Conservation (phyloP, 441 rosid genomes). For the Pelargonium myrrhifolium region DNA sequence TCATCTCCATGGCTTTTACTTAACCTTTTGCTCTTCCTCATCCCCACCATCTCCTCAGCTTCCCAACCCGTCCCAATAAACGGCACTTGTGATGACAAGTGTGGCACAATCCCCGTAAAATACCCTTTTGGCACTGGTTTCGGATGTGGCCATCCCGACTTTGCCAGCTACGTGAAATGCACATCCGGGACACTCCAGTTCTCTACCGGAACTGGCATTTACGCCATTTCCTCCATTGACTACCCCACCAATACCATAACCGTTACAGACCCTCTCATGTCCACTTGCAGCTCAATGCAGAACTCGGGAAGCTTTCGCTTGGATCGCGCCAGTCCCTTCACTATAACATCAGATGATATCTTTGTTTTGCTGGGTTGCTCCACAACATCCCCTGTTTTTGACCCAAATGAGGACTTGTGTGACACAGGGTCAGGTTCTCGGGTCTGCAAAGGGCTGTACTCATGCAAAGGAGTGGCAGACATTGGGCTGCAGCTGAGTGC, state of each 20-base stretch:
- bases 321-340: conserved; percentile 49
- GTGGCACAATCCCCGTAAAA: conserved; percentile 41
- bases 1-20: conserved; percentile 17
- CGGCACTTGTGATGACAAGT: conserved; percentile 35
- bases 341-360: conserved; percentile 36
- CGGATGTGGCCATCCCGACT: conserved; percentile 61
- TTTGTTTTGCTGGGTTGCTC: conserved; percentile 64
- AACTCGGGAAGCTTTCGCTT: conserved; percentile 57
- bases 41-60: conserved; percentile 19
- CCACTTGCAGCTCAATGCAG: conserved; percentile 61
- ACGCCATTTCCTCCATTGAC: conserved; percentile 44
- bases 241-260: conserved; percentile 35
- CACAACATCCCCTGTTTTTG: conserved; percentile 53
- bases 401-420: conserved; percentile 44
- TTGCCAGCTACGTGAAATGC: conserved; percentile 46
- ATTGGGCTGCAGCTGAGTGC: conserved; percentile 52
- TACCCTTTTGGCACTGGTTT: conserved; percentile 50
- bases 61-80: conserved; percentile 26
- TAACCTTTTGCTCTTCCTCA: conserved; percentile 25
- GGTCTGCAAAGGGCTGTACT: conserved; percentile 52
- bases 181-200: conserved; percentile 40
- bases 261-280: conserved; percentile 51
- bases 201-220: conserved; percentile 45
- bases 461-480: conserved; percentile 50
- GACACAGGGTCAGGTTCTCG: conserved; percentile 51